phyloP scores from a whole-genome alignment of 1,284 basidiomycete genomes.

The Bjerkandera adusta region DNA sequence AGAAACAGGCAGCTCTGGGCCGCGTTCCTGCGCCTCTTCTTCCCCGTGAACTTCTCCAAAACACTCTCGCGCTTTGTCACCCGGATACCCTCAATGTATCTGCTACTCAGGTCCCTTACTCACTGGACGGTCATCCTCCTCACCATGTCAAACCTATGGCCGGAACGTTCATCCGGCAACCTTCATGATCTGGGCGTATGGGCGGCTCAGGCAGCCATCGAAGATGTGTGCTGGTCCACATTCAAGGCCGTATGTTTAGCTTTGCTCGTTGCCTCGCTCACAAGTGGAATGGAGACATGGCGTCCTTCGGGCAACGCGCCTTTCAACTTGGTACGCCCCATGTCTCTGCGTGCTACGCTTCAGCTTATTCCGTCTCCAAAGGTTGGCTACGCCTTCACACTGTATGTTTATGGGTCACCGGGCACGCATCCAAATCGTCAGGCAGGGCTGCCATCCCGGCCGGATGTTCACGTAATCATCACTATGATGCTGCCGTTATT shows the following conservation, averaged over 20 bases:
- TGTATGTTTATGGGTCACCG: slow-evolving; percentile 70
- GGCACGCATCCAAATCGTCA: slow-evolving; percentile 45
- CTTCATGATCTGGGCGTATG: slow-evolving; percentile 40
- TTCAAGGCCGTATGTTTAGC: slow-evolving; percentile 65
- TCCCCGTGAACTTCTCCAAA: slow-evolving; percentile 63
- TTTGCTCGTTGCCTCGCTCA: slow-evolving; percentile 61
- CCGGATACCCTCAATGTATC: slow-evolving; percentile 62
- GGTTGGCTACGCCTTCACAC: slow-evolving; percentile 73
- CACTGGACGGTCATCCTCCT: slow-evolving; percentile 57
- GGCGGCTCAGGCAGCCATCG: slow-evolving; percentile 51
- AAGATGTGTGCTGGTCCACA: slow-evolving; percentile 67
- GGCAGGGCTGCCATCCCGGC: slow-evolving; percentile 50
- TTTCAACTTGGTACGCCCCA: slow-evolving; percentile 58
- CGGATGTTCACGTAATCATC: slow-evolving; percentile 65
- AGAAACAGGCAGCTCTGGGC: background rate
- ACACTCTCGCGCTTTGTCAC: slow-evolving; percentile 55
- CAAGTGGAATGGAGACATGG: slow-evolving; percentile 64
- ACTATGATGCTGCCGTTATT: slow-evolving; percentile 68
- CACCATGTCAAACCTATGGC: slow-evolving; percentile 48
- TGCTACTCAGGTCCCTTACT: slow-evolving; percentile 50
- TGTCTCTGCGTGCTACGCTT: slow-evolving; percentile 14
- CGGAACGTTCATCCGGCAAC: slow-evolving; percentile 25
- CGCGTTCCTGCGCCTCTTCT: slow-evolving; percentile 34
- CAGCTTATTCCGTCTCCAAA: slow-evolving; percentile 25
- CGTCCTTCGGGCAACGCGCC: slow-evolving; percentile 50